A percentile compares a stretch with the other conserved stretches of the same genome.
Evolutionary conservation across 2,329 filamentous ascomycete genomes (phyloP).

Genomic region (Hirsutella thompsonii): DNA sequence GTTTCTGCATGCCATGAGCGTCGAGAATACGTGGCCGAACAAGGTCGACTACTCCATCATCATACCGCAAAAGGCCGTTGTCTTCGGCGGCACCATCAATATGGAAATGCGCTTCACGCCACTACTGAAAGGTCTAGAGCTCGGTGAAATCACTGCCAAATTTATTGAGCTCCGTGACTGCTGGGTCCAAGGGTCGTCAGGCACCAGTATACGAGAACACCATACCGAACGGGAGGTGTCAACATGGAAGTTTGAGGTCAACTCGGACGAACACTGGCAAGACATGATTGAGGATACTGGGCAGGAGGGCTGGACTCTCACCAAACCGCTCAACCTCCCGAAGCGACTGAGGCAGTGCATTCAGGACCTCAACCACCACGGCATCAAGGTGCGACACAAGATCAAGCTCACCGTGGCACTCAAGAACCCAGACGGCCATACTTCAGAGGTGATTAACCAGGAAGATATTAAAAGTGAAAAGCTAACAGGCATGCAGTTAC

Average conservation of each 20-base stretch:
- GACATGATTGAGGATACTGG: constrained; percentile 56
- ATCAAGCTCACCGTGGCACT: constrained; percentile 83
- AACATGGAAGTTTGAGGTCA: constrained; percentile 42
- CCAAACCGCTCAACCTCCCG: constrained; percentile 56
- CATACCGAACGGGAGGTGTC: constrained; percentile 53
- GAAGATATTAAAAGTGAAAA: neutral
- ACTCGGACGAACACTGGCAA: constrained; percentile 50
- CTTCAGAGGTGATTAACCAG: constrained; percentile 59
- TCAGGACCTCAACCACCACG: constrained; percentile 78
- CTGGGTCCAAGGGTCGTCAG: constrained; percentile 32
- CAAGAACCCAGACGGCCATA: constrained; percentile 87
- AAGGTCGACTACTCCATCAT: constrained; percentile 94
- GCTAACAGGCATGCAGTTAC: constrained; percentile 40
- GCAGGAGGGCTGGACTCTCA: constrained; percentile 52
- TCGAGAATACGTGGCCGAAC: constrained; percentile 95
- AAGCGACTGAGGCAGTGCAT: constrained; percentile 72
- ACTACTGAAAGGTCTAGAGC: constrained; percentile 72
- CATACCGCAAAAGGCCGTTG: constrained; percentile 85
- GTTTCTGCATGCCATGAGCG: constrained; percentile 78
- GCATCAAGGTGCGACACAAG: constrained; percentile 88
- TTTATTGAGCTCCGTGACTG: constrained; percentile 70
- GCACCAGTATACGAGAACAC: constrained; percentile 38
- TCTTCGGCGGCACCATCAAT: constrained; percentile 78
- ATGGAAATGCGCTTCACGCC: constrained; percentile 82
- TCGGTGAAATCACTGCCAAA: constrained; percentile 71